These are phyloP conservation scores for Neurospora sp. DNA, from an alignment of 495 filamentous ascomycete genomes.

Conservation along the genomic window DNA sequence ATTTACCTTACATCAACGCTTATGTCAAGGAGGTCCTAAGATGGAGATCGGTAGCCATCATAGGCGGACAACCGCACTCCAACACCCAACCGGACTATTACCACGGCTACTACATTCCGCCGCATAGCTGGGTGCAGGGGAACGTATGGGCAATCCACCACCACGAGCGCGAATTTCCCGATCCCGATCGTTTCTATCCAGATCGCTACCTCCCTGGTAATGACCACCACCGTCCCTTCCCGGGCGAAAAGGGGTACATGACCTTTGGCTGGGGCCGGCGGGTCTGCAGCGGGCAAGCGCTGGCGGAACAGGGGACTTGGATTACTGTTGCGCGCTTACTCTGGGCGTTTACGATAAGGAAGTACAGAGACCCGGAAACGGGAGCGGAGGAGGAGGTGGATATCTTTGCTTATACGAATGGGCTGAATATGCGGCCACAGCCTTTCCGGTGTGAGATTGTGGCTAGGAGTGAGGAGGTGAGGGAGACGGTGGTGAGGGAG, in stretches of 20 bases:
- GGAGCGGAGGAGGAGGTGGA: conserved; percentile 44
- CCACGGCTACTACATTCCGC: conserved; percentile 42
- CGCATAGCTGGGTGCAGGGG: conserved; percentile 47
- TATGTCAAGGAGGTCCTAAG: conserved; percentile 55
- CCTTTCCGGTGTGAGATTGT: conserved; percentile 42
- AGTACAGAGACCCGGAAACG: conserved; percentile 31
- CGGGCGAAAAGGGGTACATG: conserved; percentile 51
- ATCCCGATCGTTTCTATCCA: conserved; percentile 47
- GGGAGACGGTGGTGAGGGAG: conserved; percentile 42
- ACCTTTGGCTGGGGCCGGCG: conserved; percentile 54
- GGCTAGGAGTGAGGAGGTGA: conserved; percentile 39
- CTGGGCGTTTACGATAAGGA: conserved; percentile 46
- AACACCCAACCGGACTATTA: conserved; percentile 51
- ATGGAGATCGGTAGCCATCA: conserved; percentile 53
- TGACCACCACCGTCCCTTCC: conserved; percentile 43
- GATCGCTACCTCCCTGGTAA: conserved; percentile 38
- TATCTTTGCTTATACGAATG: conserved; percentile 44
- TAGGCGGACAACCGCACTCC: conserved; percentile 54
- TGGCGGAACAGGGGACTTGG: conserved; percentile 50
- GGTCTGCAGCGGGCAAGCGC: conserved; percentile 47
- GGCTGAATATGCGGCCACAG: conserved; percentile 45
- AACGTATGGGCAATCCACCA: conserved; percentile 59
- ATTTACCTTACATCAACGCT: conserved; percentile 49
- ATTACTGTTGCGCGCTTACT: conserved; percentile 43
- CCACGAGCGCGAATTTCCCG: conserved; percentile 51